Conservation (phyloP, 352 stramenopile genomes). For the Phytopythium cucurbitacearum region DNA sequence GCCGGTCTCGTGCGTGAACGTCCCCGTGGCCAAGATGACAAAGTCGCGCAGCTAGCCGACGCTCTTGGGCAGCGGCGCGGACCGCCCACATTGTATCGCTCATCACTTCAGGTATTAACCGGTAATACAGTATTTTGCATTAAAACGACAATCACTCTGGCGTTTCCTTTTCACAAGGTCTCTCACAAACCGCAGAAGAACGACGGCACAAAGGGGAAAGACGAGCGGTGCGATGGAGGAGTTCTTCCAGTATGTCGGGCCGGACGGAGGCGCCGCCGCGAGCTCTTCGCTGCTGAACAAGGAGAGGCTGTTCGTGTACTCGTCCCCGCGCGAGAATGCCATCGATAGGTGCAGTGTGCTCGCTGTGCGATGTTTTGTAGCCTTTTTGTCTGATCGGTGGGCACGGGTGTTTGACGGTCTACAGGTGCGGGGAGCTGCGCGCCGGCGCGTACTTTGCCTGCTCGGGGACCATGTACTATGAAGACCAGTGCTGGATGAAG, state of each 20-base stretch:
- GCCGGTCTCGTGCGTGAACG: too few species aligned
- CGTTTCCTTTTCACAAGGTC: too few species aligned
- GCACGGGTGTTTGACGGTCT: neutral
- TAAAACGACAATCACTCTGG: neutral
- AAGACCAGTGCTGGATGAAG: conserved; percentile 69
- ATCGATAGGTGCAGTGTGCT: conserved; percentile 35
- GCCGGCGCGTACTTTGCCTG: conserved; percentile 69
- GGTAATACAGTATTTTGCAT: too few species aligned
- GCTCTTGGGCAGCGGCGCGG: too few species aligned
- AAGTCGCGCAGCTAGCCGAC: too few species aligned
- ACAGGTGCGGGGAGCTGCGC: conserved; percentile 46
- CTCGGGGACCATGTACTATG: conserved; percentile 42
- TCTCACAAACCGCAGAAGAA: too few species aligned
- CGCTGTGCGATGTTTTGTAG: neutral
- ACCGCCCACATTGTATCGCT: too few species aligned
- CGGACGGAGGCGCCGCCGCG: conserved; percentile 11
- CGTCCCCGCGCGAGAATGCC: conserved; percentile 46
- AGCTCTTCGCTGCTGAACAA: conserved; percentile 23
- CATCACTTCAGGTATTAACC: too few species aligned
- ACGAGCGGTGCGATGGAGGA: conserved; percentile 40
- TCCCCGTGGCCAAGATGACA: too few species aligned
- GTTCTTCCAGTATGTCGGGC: conserved; percentile 70
- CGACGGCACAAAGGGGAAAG: too few species aligned
- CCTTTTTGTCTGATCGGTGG: too few species aligned
- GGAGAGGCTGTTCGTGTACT: conserved; percentile 61